Conservation (phyloP, 2,329 filamentous ascomycete species). For the Colletotrichum simmondsii region DNA sequence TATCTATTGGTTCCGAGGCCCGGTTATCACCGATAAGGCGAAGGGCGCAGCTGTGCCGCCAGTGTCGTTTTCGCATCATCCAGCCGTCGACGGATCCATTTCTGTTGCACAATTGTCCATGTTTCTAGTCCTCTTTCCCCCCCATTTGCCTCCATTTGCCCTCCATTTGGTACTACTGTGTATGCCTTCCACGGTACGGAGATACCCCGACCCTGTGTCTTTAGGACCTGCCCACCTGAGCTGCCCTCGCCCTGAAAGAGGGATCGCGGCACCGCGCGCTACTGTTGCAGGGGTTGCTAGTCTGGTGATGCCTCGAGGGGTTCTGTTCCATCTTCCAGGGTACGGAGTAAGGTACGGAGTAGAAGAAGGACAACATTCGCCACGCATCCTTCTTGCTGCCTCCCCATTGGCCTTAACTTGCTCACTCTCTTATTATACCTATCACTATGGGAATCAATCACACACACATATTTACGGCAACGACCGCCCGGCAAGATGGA, state of each 20-base stretch:
- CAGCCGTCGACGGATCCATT: constrained; percentile 9
- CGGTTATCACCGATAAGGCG: constrained; percentile 4
- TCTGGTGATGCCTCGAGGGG: neutral
- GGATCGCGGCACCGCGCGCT: neutral
- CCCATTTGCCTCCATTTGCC: neutral
- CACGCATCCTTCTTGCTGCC: constrained; percentile 22
- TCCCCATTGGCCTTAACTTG: neutral
- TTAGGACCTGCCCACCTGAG: neutral
- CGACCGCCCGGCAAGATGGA: too few relatives aligned
- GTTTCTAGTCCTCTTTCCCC: neutral
- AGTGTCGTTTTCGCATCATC: constrained; percentile 27
- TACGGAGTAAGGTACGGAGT: neutral
- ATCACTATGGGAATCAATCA: neutral
- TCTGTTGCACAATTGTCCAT: neutral
- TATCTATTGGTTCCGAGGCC: constrained; percentile 21
- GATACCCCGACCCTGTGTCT: neutral
- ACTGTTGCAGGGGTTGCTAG: constrained; percentile 1
- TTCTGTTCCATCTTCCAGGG: constrained; percentile 1
- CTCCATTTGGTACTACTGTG: neutral
- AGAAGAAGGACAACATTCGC: constrained; percentile 19
- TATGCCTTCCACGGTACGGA: too few relatives aligned
- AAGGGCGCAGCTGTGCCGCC: neutral
- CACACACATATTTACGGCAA: neutral
- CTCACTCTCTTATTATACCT: neutral
- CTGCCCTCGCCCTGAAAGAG: neutral